Evolutionary conservation across 805 yeast species (phyloP), one percentile per base, ranked within the genome.

Genomic region (Kazachstania kunashirensis): DNA sequence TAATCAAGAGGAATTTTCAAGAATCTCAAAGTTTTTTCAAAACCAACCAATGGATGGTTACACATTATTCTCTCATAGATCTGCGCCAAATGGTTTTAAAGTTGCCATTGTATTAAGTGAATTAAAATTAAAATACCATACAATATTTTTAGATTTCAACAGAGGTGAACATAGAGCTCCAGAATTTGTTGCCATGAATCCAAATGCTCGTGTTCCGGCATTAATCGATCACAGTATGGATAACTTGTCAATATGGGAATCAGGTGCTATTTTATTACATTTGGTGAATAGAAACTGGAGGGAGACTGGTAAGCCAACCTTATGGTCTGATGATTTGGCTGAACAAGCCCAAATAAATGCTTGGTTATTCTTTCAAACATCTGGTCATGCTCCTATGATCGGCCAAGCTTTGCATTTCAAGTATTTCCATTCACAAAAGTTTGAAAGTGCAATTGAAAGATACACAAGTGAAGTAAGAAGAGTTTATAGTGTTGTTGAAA

Each of bases 361-460:
- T 5, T 88, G 96, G 96, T 67, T 89, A 26, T 88, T 84, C 53
- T 88, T 88, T 67, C 97, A 88, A 62, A 85, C 96, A 2, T 81
- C 94, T 5, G 96, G 97, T 6, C 96, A 86, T 57, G 94, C 96
- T 0, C 96, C 96, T 12, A 89, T 89, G 95, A 83, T 88, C 50
- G 96, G 96, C 17, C 96, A 88, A 61, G 96, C 96, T 8, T 69
- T 89, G 48, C 96, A 89, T 63, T 89, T 88, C 65, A 71, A 86
- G 52, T 85, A 84, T 59, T 85, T 88, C 67, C 96, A 86, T 57
- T 73, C 89, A 6, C 79, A 79, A 42, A 78, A 77, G 37, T 85
- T 86, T 2, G 85, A 89, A 12, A 74, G 85, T 39, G 95, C 96
- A 1, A 84, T 88, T 15, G 95, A 84, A 49, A 67, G 96, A 53